These are phyloP conservation scores for Candida sphagnicola DNA, from an alignment of 805 yeast species.

Conservation along the genomic window DNA sequence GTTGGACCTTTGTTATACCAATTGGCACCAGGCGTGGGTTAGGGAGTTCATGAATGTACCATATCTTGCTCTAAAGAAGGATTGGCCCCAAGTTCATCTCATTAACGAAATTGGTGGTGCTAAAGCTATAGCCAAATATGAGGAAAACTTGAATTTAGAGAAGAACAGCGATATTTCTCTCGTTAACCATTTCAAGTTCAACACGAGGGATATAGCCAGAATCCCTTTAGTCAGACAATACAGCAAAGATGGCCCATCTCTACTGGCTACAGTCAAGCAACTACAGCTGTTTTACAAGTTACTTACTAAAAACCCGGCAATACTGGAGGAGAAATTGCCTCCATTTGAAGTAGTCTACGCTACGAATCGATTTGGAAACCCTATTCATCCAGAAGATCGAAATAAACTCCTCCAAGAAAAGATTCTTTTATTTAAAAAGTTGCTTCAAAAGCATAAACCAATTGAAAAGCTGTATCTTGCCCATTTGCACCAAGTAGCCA, in stretches of 20 bases:
- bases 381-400: slow-evolving; percentile 23
- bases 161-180: slow-evolving; percentile 12
- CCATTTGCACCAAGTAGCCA: slow-evolving; percentile 14
- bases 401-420: slow-evolving; percentile 22
- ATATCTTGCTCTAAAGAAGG: slow-evolving; percentile 16
- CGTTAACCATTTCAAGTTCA: slow-evolving; percentile 9
- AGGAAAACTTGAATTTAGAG: slow-evolving; percentile 10
- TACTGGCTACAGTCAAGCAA: slow-evolving; percentile 9
- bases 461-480: slow-evolving; percentile 14
- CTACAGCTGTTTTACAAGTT: slow-evolving; percentile 17
- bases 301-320: slow-evolving; percentile 12
- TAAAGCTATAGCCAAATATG: slow-evolving; percentile 8
- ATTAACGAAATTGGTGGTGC: slow-evolving; percentile 15
- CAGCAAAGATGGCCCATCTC: background rate
- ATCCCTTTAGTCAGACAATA: slow-evolving; percentile 3
- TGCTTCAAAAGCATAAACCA: slow-evolving; percentile 18
- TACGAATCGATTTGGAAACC: slow-evolving; percentile 26
- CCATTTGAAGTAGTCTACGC: slow-evolving; percentile 30
- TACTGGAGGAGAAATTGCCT: slow-evolving; percentile 18
- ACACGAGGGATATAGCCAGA: background rate
- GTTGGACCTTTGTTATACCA: slow-evolving; percentile 7
- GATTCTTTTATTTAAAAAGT: slow-evolving; percentile 18
- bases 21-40: slow-evolving; percentile 13
- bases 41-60: slow-evolving; percentile 15
- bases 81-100: slow-evolving; percentile 36